These are phyloP conservation scores for Rhizoclosmatium sp. DNA, from an alignment of 192 early-diverging fungal genomes.

Conservation along the genomic window DNA sequence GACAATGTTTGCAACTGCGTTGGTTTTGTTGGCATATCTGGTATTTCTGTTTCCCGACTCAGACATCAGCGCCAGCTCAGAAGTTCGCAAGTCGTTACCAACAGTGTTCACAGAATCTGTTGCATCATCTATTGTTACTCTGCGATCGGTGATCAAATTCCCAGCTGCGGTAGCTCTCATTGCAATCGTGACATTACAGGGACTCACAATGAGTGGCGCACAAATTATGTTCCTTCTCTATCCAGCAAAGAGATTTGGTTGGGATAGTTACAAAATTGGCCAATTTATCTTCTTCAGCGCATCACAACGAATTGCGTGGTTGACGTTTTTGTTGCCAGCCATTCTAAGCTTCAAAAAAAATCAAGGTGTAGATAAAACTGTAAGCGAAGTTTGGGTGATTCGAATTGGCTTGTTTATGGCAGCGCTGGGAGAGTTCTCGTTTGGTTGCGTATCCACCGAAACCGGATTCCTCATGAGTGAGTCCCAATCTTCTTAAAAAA, in stretches of 20 bases:
- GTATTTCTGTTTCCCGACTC: slow-evolving; percentile 24
- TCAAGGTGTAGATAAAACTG: not conserved
- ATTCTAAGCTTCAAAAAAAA: not conserved
- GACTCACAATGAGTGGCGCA: not conserved
- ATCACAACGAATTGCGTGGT: not conserved
- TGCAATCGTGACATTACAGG: not conserved
- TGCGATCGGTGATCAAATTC: not conserved
- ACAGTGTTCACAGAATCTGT: slow-evolving; percentile 5
- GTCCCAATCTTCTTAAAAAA: not conserved
- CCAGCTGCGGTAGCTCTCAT: not conserved
- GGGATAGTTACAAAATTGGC: slow-evolving; percentile 15
- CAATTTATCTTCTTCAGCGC: not conserved
- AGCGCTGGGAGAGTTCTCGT: not conserved
- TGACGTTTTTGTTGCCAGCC: not conserved
- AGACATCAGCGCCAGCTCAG: not conserved
- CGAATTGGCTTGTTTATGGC: slow-evolving; percentile 3
- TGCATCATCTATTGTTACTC: not conserved
- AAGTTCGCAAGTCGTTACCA: not conserved
- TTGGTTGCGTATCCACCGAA: not conserved
- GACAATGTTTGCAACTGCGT: not conserved
- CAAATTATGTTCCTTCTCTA: slow-evolving; percentile 16
- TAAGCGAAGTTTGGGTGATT: not conserved
- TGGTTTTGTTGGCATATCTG: not conserved
- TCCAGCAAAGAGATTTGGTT: slow-evolving; percentile 22
- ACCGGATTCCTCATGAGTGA: not conserved